Conservation (phyloP, 495 filamentous ascomycete species). For the Aspergillus affinis region DNA sequence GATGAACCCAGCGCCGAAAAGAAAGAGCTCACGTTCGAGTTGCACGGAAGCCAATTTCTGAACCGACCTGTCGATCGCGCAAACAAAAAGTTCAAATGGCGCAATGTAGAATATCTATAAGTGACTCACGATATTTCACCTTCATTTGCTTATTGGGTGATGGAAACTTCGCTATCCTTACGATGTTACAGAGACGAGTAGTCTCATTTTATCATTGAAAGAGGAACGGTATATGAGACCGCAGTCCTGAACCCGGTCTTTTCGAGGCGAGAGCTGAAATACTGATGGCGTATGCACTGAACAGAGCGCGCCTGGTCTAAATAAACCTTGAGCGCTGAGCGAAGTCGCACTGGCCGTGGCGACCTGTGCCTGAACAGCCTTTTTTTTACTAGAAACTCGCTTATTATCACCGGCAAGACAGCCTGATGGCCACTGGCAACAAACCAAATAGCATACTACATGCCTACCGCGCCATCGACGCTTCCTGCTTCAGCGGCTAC, state of each 20-base stretch:
- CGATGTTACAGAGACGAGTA: neutral
- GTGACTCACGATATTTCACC: neutral
- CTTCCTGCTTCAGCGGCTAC: neutral
- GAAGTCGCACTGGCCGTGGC: too few relatives aligned
- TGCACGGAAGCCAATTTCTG: constrained; percentile 85
- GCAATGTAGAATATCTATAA: constrained; percentile 68
- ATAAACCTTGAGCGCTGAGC: neutral
- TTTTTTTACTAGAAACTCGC: too few relatives aligned
- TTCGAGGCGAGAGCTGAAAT: too few relatives aligned
- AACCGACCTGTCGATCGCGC: constrained; percentile 79
- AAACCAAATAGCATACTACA: neutral
- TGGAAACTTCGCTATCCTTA: neutral
- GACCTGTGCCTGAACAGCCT: neutral
- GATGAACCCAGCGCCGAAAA: neutral
- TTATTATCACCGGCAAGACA: neutral
- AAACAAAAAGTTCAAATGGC: constrained; percentile 85
- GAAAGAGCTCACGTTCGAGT: constrained; percentile 70
- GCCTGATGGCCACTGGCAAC: neutral
- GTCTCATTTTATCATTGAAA: neutral
- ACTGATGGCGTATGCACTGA: neutral
- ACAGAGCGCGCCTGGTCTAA: neutral
- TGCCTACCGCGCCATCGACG: neutral
- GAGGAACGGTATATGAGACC: neutral
- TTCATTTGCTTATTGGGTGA: neutral
- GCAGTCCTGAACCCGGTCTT: too few relatives aligned